Evolutionary conservation across 2,329 filamentous ascomycete species (phyloP).

Genomic region (Endocalyx cinctus): DNA sequence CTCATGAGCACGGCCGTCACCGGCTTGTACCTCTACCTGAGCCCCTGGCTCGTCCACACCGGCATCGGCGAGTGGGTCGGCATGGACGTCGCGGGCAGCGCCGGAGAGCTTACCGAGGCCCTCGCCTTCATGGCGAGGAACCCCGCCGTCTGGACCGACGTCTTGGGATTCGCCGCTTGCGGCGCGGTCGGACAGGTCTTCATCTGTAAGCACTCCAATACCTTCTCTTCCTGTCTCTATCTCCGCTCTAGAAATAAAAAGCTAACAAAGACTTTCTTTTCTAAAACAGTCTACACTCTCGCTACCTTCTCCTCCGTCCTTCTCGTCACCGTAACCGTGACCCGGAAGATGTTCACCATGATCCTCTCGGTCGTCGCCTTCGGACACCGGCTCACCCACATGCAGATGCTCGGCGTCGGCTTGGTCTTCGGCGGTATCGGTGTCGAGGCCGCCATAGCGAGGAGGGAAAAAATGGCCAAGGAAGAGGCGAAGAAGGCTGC

Average conservation of each 20-base stretch:
- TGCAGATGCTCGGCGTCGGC: conserved; percentile 90
- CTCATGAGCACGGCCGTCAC: conserved; percentile 79
- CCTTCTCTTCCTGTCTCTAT: background rate
- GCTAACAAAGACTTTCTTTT: conserved; percentile 13
- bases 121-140: conserved; percentile 75
- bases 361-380: conserved; percentile 93
- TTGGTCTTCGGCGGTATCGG: conserved; percentile 95
- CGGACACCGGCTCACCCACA: conserved; percentile 77
- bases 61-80: conserved; percentile 60
- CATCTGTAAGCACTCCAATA: conserved; percentile 58
- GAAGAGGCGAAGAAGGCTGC: conserved; percentile 55
- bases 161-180: conserved; percentile 83
- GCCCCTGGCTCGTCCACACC: conserved; percentile 73
- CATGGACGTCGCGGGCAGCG: conserved; percentile 58
- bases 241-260: background rate
- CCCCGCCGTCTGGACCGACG: conserved; percentile 79
- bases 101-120: conserved; percentile 76
- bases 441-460: conserved; percentile 77
- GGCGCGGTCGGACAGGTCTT: conserved; percentile 94
- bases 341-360: conserved; percentile 99
- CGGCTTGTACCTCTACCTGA: conserved; percentile 67
- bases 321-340: conserved; percentile 94
- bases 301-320: conserved; percentile 87
- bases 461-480: conserved; percentile 79
- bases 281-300: conserved; percentile 70